These are phyloP conservation scores for Candida sp. DNA, from an alignment of 1,139 yeast genomes.

Conservation along the genomic window DNA sequence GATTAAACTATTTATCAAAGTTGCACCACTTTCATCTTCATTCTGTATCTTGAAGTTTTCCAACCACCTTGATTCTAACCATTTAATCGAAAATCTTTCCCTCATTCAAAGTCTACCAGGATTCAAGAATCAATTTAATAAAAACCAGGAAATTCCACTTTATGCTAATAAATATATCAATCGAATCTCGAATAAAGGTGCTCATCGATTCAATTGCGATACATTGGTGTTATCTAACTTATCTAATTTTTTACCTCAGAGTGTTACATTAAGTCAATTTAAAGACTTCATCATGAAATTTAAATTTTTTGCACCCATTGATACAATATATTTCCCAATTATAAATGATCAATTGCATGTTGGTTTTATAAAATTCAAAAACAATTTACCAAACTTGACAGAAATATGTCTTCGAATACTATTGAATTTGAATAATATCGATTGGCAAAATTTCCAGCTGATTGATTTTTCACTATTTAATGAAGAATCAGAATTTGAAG, in stretches of 20 bases:
- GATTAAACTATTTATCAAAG: constrained; percentile 1
- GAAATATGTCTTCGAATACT: constrained; percentile 26
- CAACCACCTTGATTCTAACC: constrained; percentile 36
- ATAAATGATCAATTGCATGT: constrained; percentile 5
- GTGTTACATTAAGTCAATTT: constrained; percentile 13
- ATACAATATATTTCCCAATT: constrained; percentile 44
- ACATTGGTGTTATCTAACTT: constrained; percentile 21
- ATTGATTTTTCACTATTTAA: constrained; percentile 6
- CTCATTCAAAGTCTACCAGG: constrained; percentile 11
- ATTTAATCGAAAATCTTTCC: constrained; percentile 15
- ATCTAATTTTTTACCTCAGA: constrained; percentile 22
- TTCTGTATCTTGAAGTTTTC: constrained; percentile 36
- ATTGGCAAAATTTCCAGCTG: constrained; percentile 19
- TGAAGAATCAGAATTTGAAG: neutral
- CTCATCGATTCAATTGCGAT: neutral
- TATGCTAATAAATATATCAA: constrained; percentile 27
- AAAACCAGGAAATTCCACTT: constrained; percentile 15
- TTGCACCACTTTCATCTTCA: constrained; percentile 5
- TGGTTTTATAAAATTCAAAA: constrained; percentile 26
- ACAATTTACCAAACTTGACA: constrained; percentile 13
- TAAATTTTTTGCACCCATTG: constrained; percentile 34
- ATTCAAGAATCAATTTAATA: constrained; percentile 31
- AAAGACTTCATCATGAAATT: constrained; percentile 29
- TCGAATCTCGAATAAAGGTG: constrained; percentile 7
- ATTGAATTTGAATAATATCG: constrained; percentile 27